phyloP scores from a whole-genome alignment of 768 basidiomycete genomes.

The Pulveroboletus frians region DNA sequence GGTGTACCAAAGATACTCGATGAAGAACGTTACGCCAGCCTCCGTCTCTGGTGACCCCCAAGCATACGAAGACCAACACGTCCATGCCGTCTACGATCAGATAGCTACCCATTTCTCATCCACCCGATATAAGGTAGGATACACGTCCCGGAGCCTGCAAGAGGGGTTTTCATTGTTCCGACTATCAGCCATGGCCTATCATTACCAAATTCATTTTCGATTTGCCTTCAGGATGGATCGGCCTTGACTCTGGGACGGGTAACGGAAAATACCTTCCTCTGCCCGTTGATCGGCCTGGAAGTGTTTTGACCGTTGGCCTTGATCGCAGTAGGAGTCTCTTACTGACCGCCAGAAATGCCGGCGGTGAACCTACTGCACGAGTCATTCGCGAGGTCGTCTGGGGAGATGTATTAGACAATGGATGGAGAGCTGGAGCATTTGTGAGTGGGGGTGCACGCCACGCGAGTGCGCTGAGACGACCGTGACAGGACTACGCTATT shows the following conservation, averaged over 20 bases:
- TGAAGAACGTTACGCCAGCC: constrained; percentile 36
- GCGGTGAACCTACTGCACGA: constrained; percentile 30
- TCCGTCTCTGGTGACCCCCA: constrained; percentile 46
- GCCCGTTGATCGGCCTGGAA: constrained; percentile 54
- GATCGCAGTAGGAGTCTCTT: constrained; percentile 80
- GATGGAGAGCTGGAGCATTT: constrained; percentile 77
- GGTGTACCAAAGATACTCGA: neutral
- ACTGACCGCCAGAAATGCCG: constrained; percentile 65
- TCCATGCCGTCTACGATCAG: constrained; percentile 78
- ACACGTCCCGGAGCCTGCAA: neutral
- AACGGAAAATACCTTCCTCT: constrained; percentile 96
- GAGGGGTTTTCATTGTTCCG: neutral
- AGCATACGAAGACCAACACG: constrained; percentile 66
- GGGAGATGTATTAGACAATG: constrained; percentile 68
- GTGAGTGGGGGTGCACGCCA: constrained; percentile 41
- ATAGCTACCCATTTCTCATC: constrained; percentile 86
- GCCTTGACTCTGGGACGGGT: constrained; percentile 92
- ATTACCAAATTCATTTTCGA: constrained; percentile 68
- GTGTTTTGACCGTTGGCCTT: constrained; percentile 72
- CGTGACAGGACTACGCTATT: constrained; percentile 84
- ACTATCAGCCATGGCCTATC: constrained; percentile 80
- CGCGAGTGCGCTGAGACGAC: neutral
- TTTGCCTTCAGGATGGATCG: constrained; percentile 73
- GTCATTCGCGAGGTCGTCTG: constrained; percentile 64
- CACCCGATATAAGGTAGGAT: constrained; percentile 76